Evolutionary conservation across 2,329 filamentous ascomycete genomes (phyloP).

Genomic region (Fusarium lateritium): DNA sequence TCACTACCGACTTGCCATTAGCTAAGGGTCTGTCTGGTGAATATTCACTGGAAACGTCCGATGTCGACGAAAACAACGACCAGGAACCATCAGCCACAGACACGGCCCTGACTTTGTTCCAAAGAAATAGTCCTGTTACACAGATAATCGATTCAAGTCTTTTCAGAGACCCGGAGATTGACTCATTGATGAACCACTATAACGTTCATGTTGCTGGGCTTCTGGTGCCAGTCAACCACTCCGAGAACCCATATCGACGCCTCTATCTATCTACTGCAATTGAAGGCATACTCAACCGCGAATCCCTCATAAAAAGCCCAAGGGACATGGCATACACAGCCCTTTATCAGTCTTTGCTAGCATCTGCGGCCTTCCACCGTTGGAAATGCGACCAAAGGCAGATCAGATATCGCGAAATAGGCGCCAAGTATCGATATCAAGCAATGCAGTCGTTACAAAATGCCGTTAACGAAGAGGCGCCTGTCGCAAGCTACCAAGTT

Average conservation of each 20-base stretch:
- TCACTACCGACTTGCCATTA: background rate
- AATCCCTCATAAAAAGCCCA: background rate
- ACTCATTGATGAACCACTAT: constrained; percentile 3
- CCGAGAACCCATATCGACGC: constrained; percentile 1
- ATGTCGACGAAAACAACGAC: background rate
- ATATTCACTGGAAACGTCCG: too few relatives aligned
- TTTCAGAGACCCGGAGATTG: background rate
- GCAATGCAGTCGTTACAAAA: constrained; percentile 1
- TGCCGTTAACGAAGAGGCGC: background rate
- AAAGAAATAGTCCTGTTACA: background rate
- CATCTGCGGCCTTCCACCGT: constrained; percentile 2
- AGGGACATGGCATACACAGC: background rate
- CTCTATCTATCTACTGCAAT: constrained; percentile 6
- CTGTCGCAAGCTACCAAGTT: background rate
- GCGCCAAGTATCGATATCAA: constrained; percentile 1
- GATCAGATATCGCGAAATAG: background rate
- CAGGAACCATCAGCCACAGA: background rate
- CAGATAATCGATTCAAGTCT: background rate
- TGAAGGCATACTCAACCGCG: background rate
- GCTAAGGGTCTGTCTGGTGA: background rate
- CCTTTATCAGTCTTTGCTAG: constrained; percentile 6
- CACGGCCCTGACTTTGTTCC: background rate
- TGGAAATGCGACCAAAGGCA: constrained; percentile 3
- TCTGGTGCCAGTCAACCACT: background rate
- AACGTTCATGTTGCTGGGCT: constrained; percentile 3